These are phyloP conservation scores for Stachybotrys chlorohalonatus DNA, from an alignment of 2,329 filamentous ascomycete species.

Conservation along the genomic window DNA sequence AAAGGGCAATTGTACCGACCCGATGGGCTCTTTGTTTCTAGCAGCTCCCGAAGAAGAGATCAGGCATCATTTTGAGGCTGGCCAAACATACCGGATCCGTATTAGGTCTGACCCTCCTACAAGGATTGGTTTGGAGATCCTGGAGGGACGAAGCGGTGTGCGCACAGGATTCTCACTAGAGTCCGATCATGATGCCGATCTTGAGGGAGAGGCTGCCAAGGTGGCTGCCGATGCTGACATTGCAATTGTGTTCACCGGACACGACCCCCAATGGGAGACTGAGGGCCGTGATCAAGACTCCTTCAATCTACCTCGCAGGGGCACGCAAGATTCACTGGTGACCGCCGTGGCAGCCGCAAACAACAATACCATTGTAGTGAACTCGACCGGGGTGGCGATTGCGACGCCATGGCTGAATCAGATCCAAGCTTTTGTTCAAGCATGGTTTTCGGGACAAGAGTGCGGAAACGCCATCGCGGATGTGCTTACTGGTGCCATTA, in stretches of 20 bases:
- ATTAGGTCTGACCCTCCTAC: slow-evolving; percentile 17
- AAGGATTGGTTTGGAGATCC: slow-evolving; percentile 16
- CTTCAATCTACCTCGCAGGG: slow-evolving; percentile 49
- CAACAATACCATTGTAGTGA: slow-evolving; percentile 49
- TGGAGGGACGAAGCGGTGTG: slow-evolving; percentile 17
- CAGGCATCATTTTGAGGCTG: slow-evolving; percentile 10
- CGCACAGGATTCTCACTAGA: slow-evolving; percentile 18
- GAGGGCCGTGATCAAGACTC: slow-evolving; percentile 63
- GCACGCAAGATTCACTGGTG: slow-evolving; percentile 47
- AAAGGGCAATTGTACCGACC: slow-evolving; percentile 13
- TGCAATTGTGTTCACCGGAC: slow-evolving; percentile 45
- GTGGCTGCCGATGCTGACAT: slow-evolving; percentile 49
- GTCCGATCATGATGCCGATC: slow-evolving; percentile 20
- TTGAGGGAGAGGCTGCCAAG: slow-evolving; percentile 38
- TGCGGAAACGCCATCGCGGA: slow-evolving; percentile 58
- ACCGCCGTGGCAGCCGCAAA: slow-evolving; percentile 45
- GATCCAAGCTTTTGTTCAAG: slow-evolving; percentile 49
- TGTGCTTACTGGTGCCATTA: slow-evolving; percentile 52
- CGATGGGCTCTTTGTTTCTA: slow-evolving; percentile 19
- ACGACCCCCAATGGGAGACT: slow-evolving; percentile 37
- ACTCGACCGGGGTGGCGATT: slow-evolving; percentile 54
- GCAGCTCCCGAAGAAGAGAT: slow-evolving; percentile 16
- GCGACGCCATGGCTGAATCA: slow-evolving; percentile 44
- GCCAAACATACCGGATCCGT: slow-evolving; percentile 14
- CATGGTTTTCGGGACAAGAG: slow-evolving; percentile 65